phyloP scores from a whole-genome alignment of 2,329 filamentous ascomycete species.

The Rhynchosporium secalis region DNA sequence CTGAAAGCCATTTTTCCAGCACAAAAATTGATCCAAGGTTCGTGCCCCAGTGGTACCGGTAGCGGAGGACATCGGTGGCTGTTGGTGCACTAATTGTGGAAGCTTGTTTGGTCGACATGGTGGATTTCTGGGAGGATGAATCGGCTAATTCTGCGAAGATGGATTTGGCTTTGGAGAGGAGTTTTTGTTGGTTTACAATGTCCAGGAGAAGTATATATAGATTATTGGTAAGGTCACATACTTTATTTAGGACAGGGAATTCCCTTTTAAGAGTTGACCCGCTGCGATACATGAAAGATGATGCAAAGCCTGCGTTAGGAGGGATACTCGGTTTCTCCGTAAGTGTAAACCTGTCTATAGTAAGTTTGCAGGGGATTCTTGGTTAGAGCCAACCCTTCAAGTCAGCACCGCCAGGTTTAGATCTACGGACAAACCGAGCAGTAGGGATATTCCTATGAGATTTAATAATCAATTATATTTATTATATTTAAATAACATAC shows the following conservation, averaged over 20 bases:
- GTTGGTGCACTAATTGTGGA: slow-evolving; percentile 39
- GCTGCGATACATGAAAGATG: neutral
- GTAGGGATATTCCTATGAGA: too few species aligned
- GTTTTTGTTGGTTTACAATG: slow-evolving; percentile 40
- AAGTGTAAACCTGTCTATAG: too few species aligned
- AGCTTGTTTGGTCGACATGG: slow-evolving; percentile 25
- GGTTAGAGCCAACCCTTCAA: too few species aligned
- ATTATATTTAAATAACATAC: too few species aligned
- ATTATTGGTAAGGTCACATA: neutral
- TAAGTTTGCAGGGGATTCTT: too few species aligned
- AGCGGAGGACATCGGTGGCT: slow-evolving; percentile 48
- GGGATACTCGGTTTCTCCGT: neutral
- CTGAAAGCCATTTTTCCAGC: slow-evolving; percentile 58
- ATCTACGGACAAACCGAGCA: too few species aligned
- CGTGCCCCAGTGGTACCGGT: slow-evolving; percentile 59
- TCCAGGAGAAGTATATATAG: neutral
- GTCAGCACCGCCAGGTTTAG: too few species aligned
- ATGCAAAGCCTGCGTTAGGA: neutral
- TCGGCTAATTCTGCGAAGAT: slow-evolving; percentile 33
- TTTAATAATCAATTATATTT: too few species aligned
- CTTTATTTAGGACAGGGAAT: neutral
- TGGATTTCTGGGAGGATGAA: slow-evolving; percentile 14
- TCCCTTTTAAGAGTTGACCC: neutral
- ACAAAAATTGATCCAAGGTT: slow-evolving; percentile 61
- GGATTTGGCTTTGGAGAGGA: slow-evolving; percentile 42